Base-by-base conservation (phyloP, 2,329 filamentous ascomycete species). In the Neonectria coccinea region DNA sequence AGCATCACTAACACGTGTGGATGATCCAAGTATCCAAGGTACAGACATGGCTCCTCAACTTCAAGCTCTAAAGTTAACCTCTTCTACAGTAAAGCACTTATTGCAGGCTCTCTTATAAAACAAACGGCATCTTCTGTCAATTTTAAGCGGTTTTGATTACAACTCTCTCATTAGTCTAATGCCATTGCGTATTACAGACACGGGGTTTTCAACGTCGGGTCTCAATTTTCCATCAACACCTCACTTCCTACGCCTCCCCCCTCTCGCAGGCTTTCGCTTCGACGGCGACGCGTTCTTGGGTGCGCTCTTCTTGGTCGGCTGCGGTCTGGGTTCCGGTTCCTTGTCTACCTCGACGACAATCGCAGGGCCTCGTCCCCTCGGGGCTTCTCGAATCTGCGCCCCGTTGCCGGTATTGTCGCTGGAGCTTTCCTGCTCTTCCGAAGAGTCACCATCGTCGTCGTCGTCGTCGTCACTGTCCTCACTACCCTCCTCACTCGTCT, bases 211-310 rank as follows among this genome's bases (percentile, higher is more conserved):
- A 60, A 29, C 50, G 29, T 48, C 51, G 33, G 33, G 42, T 48
- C 61, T 51, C 58, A 61, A 47, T 58, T 60, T 68, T 64, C 54
- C 61, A 22, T 45, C 36, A 53, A 31, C 42, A 18, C 45, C 44
- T 64, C 51, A 75, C 71, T 75, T 78, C 69, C 76, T 81, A 73
- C 77, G 78, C 69, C 79, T 73, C 67, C 73, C 76, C 57, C 71
- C 72, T 14, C 71, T 71, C 22, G 69, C 73, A 29, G 75, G 74
- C 61, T 81, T 84, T 67, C 79, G 77, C 72, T 83, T 83, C n/a
- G 74, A 67, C 18, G 80, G 76, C 44, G 81, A 78, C 63, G 79
- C 61, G 31, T 64, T 61, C 27, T 71, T 77, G 64, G 79, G 74
- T 67, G 70, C 62, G 6, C 80, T 82, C 76, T 82, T 84, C 71